These are phyloP conservation scores for Suillus americanus DNA, from an alignment of 768 basidiomycete species.

Conservation along the genomic window DNA sequence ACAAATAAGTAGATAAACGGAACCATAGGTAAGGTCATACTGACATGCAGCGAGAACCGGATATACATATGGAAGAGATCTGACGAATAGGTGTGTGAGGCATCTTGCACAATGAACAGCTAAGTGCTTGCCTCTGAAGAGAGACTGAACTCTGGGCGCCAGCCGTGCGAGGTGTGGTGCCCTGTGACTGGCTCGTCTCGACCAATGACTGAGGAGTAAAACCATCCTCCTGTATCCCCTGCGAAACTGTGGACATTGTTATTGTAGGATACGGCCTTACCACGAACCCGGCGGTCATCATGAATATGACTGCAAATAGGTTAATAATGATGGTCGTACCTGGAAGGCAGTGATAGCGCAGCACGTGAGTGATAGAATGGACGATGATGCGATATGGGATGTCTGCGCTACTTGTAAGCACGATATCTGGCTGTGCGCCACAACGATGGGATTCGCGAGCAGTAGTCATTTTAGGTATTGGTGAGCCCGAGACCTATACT, in stretches of 20 bases:
- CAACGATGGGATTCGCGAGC: background rate
- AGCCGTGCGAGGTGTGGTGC: conserved; percentile 22
- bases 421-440: conserved; percentile 37
- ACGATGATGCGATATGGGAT: conserved; percentile 28
- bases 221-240: conserved; percentile 56
- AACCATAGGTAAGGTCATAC: conserved; percentile 19
- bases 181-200: conserved; percentile 6
- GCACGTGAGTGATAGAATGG: conserved; percentile 28
- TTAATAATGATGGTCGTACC: conserved; percentile 30
- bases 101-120: background rate
- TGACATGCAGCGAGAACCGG: conserved; percentile 49
- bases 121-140: conserved; percentile 21
- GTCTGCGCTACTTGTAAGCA: conserved; percentile 41
- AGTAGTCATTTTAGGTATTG: background rate
- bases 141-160: conserved; percentile 45
- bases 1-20: conserved; percentile 5
- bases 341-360: conserved; percentile 48
- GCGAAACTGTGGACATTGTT: conserved; percentile 38
- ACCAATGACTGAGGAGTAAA: conserved; percentile 36
- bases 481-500: background rate
- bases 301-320: background rate
- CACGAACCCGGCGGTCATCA: background rate
- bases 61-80: conserved; percentile 53
- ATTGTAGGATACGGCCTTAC: conserved; percentile 34
- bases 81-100: conserved; percentile 14